These are phyloP conservation scores for Senna siamea DNA, from an alignment of 306 rosid species.

Conservation along the genomic window DNA sequence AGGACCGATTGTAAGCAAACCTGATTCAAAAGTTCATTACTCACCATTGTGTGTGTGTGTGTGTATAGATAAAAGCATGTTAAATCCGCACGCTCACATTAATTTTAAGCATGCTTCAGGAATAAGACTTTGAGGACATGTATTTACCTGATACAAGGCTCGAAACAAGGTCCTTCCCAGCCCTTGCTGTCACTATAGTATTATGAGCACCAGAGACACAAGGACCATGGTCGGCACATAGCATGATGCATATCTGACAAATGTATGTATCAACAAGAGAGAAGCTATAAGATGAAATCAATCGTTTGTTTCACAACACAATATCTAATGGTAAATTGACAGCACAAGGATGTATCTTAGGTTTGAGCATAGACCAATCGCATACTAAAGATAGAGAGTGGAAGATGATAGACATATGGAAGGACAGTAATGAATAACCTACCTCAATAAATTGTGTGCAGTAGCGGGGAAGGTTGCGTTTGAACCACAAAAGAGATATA, in stretches of 20 bases:
- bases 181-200: conserved; percentile 96
- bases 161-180: conserved; percentile 98
- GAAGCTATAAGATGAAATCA: conserved; percentile 19
- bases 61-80: not conserved
- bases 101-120: conserved; percentile 22
- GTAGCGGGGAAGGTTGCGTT: conserved; percentile 97
- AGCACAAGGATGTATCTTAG: conserved; percentile 2
- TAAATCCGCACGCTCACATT: conserved; percentile 6
- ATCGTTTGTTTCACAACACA: conserved; percentile 8
- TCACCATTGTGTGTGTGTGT: conserved; percentile 25
- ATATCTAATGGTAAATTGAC: conserved; percentile 36
- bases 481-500: conserved; percentile 96
- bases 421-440: conserved; percentile 32
- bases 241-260: conserved; percentile 90
- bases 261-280: conserved; percentile 38
- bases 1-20: conserved; percentile 98
- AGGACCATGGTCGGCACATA: conserved; percentile 99
- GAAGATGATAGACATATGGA: conserved; percentile 7
- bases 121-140: conserved; percentile 28
- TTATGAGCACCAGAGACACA: conserved; percentile 99
- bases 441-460: conserved; percentile 98
- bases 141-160: conserved; percentile 88
- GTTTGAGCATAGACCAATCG: conserved; percentile 21
- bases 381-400: conserved; percentile 4
- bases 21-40: conserved; percentile 60